phyloP scores from a whole-genome alignment of 495 filamentous ascomycete species.

The Penicillium cataractarum region DNA sequence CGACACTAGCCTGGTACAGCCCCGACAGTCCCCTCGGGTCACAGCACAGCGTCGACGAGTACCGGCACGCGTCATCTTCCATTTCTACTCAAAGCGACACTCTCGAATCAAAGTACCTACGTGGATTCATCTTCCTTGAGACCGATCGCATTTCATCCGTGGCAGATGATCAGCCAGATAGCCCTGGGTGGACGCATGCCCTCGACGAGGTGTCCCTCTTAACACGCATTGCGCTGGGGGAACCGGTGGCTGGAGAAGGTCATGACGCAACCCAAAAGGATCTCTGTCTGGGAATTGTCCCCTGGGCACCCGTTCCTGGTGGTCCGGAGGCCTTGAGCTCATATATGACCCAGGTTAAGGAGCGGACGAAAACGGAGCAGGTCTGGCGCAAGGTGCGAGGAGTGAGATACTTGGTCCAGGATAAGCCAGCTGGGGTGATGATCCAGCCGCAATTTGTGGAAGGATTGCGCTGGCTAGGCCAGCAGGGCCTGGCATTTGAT shows the following conservation, averaged over 20 bases:
- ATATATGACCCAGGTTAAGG: conserved; percentile 53
- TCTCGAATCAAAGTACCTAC: conserved; percentile 32
- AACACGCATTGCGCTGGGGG: conserved; percentile 62
- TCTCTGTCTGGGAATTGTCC: conserved; percentile 67
- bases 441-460: conserved; percentile 63
- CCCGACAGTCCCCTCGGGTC: conserved; percentile 57
- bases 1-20: conserved; percentile 65
- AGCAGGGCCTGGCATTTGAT: conserved; percentile 70
- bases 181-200: conserved; percentile 56
- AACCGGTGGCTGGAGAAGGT: conserved; percentile 61
- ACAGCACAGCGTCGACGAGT: conserved; percentile 67
- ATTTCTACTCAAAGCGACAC: conserved; percentile 13
- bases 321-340: conserved; percentile 52
- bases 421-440: conserved; percentile 67
- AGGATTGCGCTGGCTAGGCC: conserved; percentile 69
- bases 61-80: conserved; percentile 38
- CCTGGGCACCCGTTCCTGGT: conserved; percentile 77
- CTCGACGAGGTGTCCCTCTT: conserved; percentile 73
- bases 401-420: conserved; percentile 81
- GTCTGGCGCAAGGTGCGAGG: conserved; percentile 64
- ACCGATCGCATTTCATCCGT: conserved; percentile 71
- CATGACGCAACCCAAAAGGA: conserved; percentile 52
- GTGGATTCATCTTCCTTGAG: conserved; percentile 81
- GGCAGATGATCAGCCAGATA: conserved; percentile 32
- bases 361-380: conserved; percentile 30